phyloP scores from a whole-genome alignment of 768 basidiomycete species.

The Macrolepiota albuminosa region DNA sequence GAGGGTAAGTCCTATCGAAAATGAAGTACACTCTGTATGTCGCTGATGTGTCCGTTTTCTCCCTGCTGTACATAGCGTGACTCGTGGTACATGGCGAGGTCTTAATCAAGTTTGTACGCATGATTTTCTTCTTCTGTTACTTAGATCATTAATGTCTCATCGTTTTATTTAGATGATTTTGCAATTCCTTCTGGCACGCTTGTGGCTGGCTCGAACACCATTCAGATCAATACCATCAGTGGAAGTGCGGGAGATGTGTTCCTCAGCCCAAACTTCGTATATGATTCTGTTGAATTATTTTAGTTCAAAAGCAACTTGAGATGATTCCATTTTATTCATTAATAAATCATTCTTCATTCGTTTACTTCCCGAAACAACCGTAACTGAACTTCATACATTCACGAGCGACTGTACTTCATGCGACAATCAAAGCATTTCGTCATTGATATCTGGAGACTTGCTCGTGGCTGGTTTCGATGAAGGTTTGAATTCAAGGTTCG shows the following conservation, averaged over 20 bases:
- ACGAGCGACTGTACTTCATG: not conserved
- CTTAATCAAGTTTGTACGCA: slow-evolving; percentile 38
- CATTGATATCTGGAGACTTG: slow-evolving; percentile 15
- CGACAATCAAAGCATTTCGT: slow-evolving; percentile 5
- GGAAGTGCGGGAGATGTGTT: slow-evolving; percentile 40
- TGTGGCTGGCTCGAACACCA: slow-evolving; percentile 37
- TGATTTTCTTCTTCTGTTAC: not conserved
- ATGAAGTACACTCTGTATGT: not conserved
- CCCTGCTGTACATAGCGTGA: slow-evolving; percentile 29
- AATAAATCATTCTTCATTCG: not conserved
- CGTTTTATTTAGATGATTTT: slow-evolving; percentile 28
- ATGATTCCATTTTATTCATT: not conserved
- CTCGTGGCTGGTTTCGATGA: slow-evolving; percentile 15
- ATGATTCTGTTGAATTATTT: slow-evolving; percentile 37
- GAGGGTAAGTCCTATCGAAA: slow-evolving; percentile 28
- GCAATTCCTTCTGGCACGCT: slow-evolving; percentile 35
- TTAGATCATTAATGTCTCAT: not conserved
- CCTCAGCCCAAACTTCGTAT: slow-evolving; percentile 43
- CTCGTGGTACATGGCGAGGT: slow-evolving; percentile 48
- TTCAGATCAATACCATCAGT: slow-evolving; percentile 37
- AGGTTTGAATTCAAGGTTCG: slow-evolving; percentile 57
- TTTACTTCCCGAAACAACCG: not conserved
- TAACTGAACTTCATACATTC: too few species aligned
- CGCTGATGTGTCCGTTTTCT: not conserved
- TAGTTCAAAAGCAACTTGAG: slow-evolving; percentile 10